Base-by-base conservation (phyloP, 805 yeast species). In the Saccharomycopsis amapae region DNA sequence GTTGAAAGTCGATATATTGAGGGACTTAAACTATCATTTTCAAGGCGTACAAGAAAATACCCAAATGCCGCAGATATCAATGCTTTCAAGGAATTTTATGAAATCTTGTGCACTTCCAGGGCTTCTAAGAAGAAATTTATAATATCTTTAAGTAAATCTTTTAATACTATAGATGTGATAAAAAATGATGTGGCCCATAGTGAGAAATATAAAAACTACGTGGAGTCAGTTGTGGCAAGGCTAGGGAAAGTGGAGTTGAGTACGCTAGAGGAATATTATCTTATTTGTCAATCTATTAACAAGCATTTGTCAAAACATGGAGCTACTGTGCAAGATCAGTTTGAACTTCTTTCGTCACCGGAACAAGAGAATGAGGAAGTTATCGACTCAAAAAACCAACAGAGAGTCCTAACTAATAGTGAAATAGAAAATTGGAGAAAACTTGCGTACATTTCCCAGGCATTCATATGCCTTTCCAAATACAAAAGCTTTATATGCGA, bases 1-100 rank as follows among this genome's bases (percentile, higher is more conserved):
- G 73, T 85, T 19, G 89, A 82, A 40, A 62, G 79, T 5, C 71
- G 78, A 42, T 78, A 85, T 52, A 60, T 69, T 2, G 84, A 79
- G 46, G 93, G 90, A 0, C 56, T 85, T 5, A 72, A 62, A 44
- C 49, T 68, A 20, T 85, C 87, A 0, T 69, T 38, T 24, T 22
- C 73, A 2, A 56, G 60, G 0, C 47, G 2, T 54, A 61, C 24
- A 50, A 42, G 1, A 71, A 68, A 26, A 25, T 10, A 22, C 3
- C 3, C 28, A 22, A 9, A 17, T 20, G 26, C 6, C 7, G n/a
- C 12, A n/a, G 23, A 31, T 15, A 20, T 32, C 23, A 34, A 2
- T 17, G 23, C 25, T 53, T 52, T 2, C 81, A 24, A 56, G 56
- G 53, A 57, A 5, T 63, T 79, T 38, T 70, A 73, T 49, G 56